Percentiles rank a stretch among this genome's conserved stretches.
Evolutionary conservation across 345 rosid genomes (phyloP).

Genomic region (Linum lewisii): DNA sequence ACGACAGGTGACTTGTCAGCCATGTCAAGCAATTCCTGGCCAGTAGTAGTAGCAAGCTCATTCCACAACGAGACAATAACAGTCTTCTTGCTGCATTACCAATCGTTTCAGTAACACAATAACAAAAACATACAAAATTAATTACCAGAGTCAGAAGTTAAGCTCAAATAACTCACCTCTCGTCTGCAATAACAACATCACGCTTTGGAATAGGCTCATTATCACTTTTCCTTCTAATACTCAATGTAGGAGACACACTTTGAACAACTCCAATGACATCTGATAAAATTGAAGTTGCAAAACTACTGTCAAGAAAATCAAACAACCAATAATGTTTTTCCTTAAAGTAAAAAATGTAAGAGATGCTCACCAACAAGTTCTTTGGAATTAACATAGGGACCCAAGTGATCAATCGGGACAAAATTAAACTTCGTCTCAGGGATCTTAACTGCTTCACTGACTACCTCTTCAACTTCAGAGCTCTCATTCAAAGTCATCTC

Average conservation of each 20-base stretch:
- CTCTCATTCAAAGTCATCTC: constrained; percentile 88
- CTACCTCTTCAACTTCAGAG: constrained; percentile 78
- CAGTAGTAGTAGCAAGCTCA: constrained; percentile 62
- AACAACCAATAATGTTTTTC: neutral
- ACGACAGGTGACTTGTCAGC: constrained; percentile 62
- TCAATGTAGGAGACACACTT: constrained; percentile 66
- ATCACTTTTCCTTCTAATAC: constrained; percentile 68
- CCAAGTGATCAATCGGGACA: constrained; percentile 73
- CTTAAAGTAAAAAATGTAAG: neutral
- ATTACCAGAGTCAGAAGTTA: neutral
- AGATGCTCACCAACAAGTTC: constrained; percentile 66
- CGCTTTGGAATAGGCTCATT: constrained; percentile 76
- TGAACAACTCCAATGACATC: constrained; percentile 89
- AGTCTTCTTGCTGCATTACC: constrained; percentile 50
- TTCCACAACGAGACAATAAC: constrained; percentile 86
- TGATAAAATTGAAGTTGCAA: constrained; percentile 8
- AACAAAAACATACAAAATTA: neutral
- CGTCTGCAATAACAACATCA: constrained; percentile 75
- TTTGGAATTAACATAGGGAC: constrained; percentile 52
- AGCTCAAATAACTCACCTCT: constrained; percentile 32
- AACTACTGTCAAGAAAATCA: neutral
- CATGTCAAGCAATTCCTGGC: constrained; percentile 64
- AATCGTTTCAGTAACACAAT: neutral
- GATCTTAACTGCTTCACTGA: constrained; percentile 47
- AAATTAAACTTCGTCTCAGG: constrained; percentile 75